These are phyloP conservation scores for Panellus pusillus DNA, from an alignment of 768 basidiomycete species.

Conservation along the genomic window DNA sequence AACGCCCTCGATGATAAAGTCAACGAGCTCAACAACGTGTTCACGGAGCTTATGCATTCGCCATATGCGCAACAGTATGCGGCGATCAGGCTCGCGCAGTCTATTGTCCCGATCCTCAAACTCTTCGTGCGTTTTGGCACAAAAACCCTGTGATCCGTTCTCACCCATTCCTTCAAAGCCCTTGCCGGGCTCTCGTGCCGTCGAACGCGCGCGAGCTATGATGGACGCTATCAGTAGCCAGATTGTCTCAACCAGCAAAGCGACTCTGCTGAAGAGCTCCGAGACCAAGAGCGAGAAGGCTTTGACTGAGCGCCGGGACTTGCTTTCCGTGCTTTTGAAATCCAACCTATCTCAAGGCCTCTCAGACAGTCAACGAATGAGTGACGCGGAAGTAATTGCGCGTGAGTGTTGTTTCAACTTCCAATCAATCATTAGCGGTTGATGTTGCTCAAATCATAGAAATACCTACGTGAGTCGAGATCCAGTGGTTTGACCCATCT, in stretches of 20 bases:
- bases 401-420: neutral
- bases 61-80: too few relatives aligned
- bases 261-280: neutral
- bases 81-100: neutral
- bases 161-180: too few relatives aligned
- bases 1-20: neutral
- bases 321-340: conserved; percentile 44
- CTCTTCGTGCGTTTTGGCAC: neutral
- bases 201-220: too few relatives aligned
- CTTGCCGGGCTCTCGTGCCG: too few relatives aligned
- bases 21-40: neutral
- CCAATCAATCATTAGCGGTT: neutral
- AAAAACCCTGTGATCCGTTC: too few relatives aligned
- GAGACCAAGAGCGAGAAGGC: neutral
- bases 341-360: conserved; percentile 46
- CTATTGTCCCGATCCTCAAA: neutral
- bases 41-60: neutral
- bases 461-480: conserved; percentile 26
- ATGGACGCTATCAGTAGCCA: neutral
- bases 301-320: conserved; percentile 30
- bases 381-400: conserved; percentile 4
- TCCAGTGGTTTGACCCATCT: too few relatives aligned
- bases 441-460: conserved; percentile 28
- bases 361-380: conserved; percentile 39
- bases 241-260: neutral